phyloP scores from a whole-genome alignment of 768 basidiomycete species.

The Amanita pallidorosea region DNA sequence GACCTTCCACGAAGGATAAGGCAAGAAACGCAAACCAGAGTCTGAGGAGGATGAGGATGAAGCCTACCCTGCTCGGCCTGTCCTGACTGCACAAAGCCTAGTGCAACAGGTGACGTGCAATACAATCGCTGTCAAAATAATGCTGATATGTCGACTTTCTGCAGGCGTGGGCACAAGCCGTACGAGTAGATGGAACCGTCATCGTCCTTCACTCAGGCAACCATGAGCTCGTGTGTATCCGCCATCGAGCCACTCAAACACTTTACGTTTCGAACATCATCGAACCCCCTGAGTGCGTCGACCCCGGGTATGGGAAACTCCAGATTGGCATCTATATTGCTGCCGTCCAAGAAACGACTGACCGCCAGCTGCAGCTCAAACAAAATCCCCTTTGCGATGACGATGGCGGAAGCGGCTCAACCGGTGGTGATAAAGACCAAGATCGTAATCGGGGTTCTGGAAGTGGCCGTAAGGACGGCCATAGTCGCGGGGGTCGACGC shows the following conservation, averaged over 20 bases:
- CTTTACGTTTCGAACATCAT: too few species aligned
- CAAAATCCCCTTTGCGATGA: constrained; percentile 3
- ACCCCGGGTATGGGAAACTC: constrained; percentile 12
- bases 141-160: too few species aligned
- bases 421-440: not conserved
- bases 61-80: not conserved
- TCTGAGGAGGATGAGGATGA: not conserved
- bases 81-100: constrained; percentile 7
- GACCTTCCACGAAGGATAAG: not conserved
- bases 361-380: constrained; percentile 6
- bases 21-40: not conserved
- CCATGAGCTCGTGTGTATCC: too few species aligned
- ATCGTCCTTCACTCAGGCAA: too few species aligned
- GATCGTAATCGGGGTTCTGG: constrained; percentile 1
- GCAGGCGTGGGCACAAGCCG: too few species aligned
- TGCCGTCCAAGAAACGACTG: constrained; percentile 11
- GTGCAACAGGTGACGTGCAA: too few species aligned
- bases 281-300: constrained; percentile 6
- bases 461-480: constrained; percentile 4
- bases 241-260: too few species aligned
- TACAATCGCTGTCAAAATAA: too few species aligned
- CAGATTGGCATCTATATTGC: constrained; percentile 12
- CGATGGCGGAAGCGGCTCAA: not conserved
- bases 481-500: too few species aligned
- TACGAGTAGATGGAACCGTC: too few species aligned